These are phyloP conservation scores for Fusarium nodosum DNA, from an alignment of 2,329 filamentous ascomycete species.

Conservation along the genomic window DNA sequence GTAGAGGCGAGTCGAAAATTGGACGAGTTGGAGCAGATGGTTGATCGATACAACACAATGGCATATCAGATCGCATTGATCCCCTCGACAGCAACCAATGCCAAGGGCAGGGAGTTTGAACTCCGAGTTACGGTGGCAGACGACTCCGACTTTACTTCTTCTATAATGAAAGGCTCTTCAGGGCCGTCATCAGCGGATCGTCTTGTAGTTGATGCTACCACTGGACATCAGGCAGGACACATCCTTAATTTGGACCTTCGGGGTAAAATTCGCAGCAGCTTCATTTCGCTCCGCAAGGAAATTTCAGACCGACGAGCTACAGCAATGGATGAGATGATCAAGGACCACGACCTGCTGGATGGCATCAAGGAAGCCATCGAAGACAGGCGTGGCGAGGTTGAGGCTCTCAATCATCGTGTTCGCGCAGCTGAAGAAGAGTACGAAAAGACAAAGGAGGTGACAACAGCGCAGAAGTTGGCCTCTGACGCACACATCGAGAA, in stretches of 20 bases:
- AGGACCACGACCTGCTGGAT: conserved; percentile 92
- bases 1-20: conserved; percentile 86
- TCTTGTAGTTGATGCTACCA: conserved; percentile 83
- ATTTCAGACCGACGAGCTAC: conserved; percentile 88
- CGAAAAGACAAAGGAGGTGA: conserved; percentile 90
- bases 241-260: conserved; percentile 91
- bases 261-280: conserved; percentile 82
- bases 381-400: conserved; percentile 93
- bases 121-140: conserved; percentile 85
- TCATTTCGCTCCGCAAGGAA: conserved; percentile 85
- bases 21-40: conserved; percentile 90
- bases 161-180: conserved; percentile 64
- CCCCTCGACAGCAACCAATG: conserved; percentile 84
- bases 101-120: conserved; percentile 87
- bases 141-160: conserved; percentile 79
- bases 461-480: conserved; percentile 86
- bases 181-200: conserved; percentile 72
- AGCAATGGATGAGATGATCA: conserved; percentile 91
- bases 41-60: conserved; percentile 92
- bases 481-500: conserved; percentile 96
- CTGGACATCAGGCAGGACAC: conserved; percentile 90
- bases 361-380: conserved; percentile 97
- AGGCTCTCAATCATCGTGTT: conserved; percentile 89
- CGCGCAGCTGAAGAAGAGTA: conserved; percentile 93
- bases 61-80: conserved; percentile 96